Evolutionary conservation across 352 stramenopile genomes (phyloP).

Genomic region (Phytophthora palmivora): DNA sequence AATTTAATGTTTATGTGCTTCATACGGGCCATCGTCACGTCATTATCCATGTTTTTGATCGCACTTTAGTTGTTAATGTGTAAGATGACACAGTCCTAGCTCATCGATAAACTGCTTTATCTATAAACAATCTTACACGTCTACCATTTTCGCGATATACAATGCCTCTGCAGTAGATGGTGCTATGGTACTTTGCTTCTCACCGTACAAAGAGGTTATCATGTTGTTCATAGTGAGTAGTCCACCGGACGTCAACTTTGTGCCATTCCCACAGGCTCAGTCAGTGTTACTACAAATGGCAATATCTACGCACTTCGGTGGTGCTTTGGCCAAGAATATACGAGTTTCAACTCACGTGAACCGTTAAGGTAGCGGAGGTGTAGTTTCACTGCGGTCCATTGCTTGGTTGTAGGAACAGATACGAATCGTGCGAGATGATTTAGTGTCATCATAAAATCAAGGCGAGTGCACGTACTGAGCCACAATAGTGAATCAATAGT

Average conservation of each 20-base stretch:
- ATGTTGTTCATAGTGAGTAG: neutral
- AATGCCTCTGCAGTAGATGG: neutral
- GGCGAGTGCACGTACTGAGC: conserved; percentile 1
- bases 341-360: no score
- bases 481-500: conserved; percentile 1
- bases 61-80: neutral
- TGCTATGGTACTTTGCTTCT: neutral
- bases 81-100: neutral
- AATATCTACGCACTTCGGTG: no score
- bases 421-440: no score
- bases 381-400: no score
- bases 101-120: neutral
- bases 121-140: neutral
- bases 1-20: conserved; percentile 13
- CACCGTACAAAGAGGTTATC: neutral
- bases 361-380: no score
- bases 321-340: no score
- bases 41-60: neutral
- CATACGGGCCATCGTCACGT: neutral
- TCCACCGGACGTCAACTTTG: neutral
- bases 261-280: neutral
- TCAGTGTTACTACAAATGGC: neutral
- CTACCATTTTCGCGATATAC: neutral
- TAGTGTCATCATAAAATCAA: no score
- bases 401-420: no score